Conservation (phyloP, 495 filamentous ascomycete species). For the Opeltia flavorubescens region DNA sequence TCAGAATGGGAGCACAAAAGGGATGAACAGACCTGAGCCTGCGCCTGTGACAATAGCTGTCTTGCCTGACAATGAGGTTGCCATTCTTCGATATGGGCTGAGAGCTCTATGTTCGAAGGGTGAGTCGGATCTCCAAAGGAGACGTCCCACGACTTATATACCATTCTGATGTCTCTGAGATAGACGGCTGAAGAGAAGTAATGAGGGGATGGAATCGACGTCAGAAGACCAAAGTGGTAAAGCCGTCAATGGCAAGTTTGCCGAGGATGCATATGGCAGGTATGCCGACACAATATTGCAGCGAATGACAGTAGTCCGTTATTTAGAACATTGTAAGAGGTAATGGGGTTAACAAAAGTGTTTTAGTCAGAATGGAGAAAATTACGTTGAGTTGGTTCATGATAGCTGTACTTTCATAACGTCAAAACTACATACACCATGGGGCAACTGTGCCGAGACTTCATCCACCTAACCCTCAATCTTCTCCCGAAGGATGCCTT, state of each 20-base stretch:
- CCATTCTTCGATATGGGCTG: conserved; percentile 10
- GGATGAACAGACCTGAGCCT: conserved; percentile 43
- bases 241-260: not conserved
- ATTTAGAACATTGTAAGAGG: no score
- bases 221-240: not conserved
- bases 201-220: not conserved
- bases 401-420: no score
- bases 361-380: no score
- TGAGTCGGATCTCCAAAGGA: not conserved
- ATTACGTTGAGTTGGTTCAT: no score
- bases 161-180: no score
- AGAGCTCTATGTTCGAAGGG: not conserved
- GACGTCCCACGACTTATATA: no score
- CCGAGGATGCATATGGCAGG: not conserved
- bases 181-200: not conserved
- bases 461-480: conserved; percentile 31
- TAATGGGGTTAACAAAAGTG: no score
- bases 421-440: no score
- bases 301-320: no score
- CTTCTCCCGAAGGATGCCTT: conserved; percentile 81
- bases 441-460: no score
- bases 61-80: conserved; percentile 41
- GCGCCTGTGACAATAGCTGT: conserved; percentile 58
- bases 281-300: no score
- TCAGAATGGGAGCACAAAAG: not conserved